A percentile compares a stretch with the other conserved stretches of the same genome.
Conservation (phyloP, 2,329 filamentous ascomycete genomes). For the Pyrenophora graminea region DNA sequence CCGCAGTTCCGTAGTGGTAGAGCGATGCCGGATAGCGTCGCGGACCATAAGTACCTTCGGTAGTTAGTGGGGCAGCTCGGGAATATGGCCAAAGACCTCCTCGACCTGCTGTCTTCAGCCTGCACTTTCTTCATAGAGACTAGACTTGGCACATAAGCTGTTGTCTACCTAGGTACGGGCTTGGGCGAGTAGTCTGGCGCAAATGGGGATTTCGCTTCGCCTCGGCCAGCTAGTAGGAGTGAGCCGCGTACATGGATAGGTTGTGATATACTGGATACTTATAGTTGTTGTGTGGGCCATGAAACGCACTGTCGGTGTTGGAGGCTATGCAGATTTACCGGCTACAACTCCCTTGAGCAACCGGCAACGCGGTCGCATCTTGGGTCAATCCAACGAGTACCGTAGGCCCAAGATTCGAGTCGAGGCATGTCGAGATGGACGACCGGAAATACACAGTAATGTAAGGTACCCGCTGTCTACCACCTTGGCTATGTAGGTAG, state of each 20-base stretch:
- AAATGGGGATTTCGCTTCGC: conserved; percentile 6
- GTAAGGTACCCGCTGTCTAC: too few relatives aligned
- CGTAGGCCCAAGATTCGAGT: too few relatives aligned
- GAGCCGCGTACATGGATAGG: neutral
- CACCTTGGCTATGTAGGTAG: neutral
- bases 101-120: conserved; percentile 9
- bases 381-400: too few relatives aligned
- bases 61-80: conserved; percentile 14
- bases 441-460: too few relatives aligned
- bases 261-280: neutral
- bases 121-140: neutral
- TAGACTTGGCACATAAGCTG: neutral
- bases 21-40: conserved; percentile 14
- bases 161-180: neutral
- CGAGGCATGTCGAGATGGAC: too few relatives aligned
- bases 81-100: conserved; percentile 9
- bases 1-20: conserved; percentile 2
- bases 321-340: too few relatives aligned
- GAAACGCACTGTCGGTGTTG: too few relatives aligned
- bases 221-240: neutral
- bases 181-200: conserved; percentile 7
- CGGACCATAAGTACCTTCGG: neutral
- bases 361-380: too few relatives aligned
- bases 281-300: neutral
- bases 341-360: too few relatives aligned